phyloP scores from a whole-genome alignment of 1,139 yeast species.

The Protomyces lactucae-debilis region DNA sequence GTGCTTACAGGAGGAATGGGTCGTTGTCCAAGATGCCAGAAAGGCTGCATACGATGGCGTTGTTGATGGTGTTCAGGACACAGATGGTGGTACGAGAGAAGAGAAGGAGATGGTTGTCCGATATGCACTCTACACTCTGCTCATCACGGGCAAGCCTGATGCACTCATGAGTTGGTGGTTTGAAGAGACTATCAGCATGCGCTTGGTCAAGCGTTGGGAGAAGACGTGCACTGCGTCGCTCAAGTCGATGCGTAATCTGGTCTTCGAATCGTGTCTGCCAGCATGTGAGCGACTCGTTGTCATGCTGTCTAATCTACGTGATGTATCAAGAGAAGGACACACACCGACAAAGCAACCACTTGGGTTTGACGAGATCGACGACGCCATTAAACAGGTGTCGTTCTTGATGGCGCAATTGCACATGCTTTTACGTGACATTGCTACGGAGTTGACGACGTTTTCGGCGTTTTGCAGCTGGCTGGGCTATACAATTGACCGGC shows the following conservation, averaged over 20 bases:
- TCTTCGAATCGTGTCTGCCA: slow-evolving; percentile 51
- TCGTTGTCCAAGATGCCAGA: slow-evolving; percentile 12
- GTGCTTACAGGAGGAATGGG: slow-evolving; percentile 29
- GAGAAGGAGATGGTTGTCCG: slow-evolving; percentile 7
- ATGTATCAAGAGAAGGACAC: slow-evolving; percentile 35
- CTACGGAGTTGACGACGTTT: slow-evolving; percentile 29
- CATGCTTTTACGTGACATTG: slow-evolving; percentile 3
- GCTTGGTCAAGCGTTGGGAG: slow-evolving; percentile 48
- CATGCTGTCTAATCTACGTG: slow-evolving; percentile 46
- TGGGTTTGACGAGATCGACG: not conserved
- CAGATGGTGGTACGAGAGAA: not conserved
- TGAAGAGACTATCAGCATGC: slow-evolving; percentile 54
- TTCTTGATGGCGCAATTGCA: slow-evolving; percentile 21
- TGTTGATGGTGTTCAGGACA: not conserved
- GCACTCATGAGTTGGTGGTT: slow-evolving; percentile 47
- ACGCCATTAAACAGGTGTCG: not conserved
- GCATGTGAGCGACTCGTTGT: slow-evolving; percentile 55
- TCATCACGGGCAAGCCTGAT: slow-evolving; percentile 33
- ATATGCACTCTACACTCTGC: slow-evolving; percentile 27
- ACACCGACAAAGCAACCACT: not conserved
- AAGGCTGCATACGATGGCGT: not conserved
- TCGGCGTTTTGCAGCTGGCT: slow-evolving; percentile 32
- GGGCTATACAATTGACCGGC: slow-evolving; percentile 29
- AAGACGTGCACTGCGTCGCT: slow-evolving; percentile 49
- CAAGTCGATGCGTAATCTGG: slow-evolving; percentile 46